Conservation (phyloP, 192 early-diverging fungal species). For the Gaertneriomyces semiglobifer region DNA sequence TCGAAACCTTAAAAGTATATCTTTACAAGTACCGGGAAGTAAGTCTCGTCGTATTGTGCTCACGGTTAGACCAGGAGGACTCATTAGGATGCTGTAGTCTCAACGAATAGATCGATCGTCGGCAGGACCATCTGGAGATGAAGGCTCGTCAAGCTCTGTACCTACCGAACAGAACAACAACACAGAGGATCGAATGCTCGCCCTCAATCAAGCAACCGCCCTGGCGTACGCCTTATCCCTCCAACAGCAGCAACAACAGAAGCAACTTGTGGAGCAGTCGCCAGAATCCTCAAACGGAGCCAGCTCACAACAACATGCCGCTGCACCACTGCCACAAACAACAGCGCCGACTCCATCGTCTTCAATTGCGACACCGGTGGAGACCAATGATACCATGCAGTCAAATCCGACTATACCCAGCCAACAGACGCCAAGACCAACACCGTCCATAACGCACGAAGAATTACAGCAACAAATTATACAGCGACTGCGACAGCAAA, state of each 20-base stretch:
- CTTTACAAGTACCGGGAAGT: conserved; percentile 87
- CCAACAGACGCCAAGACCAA: conserved; percentile 1
- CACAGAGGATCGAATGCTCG: too few relatives aligned
- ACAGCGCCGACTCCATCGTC: conserved; percentile 1
- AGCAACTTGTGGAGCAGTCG: not conserved
- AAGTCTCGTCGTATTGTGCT: conserved; percentile 9
- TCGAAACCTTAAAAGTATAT: conserved; percentile 84
- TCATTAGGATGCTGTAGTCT: not conserved
- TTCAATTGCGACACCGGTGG: not conserved
- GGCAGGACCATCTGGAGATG: not conserved
- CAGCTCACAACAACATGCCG: not conserved
- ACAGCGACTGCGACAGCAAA: not conserved
- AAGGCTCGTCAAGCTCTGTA: not conserved
- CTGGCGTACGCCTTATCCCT: conserved; percentile 4
- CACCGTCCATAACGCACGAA: not conserved
- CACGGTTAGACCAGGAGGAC: conserved; percentile 10
- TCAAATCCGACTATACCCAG: too few relatives aligned
- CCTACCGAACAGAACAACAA: not conserved
- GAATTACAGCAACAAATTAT: conserved; percentile 11
- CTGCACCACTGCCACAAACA: not conserved
- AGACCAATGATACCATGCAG: not conserved
- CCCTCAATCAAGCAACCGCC: not conserved
- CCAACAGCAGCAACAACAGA: conserved; percentile 1
- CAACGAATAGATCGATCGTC: not conserved
- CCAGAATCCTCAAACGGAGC: not conserved